Evolutionary conservation across 1,284 basidiomycete species (phyloP).

Genomic region (Cryptococcus wingfieldii): DNA sequence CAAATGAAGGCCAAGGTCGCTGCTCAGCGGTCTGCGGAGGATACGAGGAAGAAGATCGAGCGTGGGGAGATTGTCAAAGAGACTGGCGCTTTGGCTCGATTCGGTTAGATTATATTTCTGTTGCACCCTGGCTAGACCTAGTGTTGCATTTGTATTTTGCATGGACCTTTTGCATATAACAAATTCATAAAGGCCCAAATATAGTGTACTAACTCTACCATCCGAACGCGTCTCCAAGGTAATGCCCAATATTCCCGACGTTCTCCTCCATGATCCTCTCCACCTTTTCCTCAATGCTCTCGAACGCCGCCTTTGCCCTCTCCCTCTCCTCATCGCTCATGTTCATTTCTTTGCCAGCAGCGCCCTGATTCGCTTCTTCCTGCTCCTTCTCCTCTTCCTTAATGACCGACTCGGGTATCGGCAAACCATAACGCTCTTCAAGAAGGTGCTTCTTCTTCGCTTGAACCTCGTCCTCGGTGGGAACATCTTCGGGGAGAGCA

Average conservation of each 20-base stretch:
- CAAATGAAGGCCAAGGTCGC: constrained; percentile 34
- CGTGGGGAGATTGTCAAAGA: constrained; percentile 26
- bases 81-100: constrained; percentile 30
- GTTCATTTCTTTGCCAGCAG: constrained; percentile 3
- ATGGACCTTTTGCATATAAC: too few relatives aligned
- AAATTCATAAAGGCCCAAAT: too few relatives aligned
- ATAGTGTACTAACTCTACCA: constrained; percentile 22
- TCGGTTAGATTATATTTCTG: constrained; percentile 12
- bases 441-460: constrained; percentile 34
- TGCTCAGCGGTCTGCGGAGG: constrained; percentile 26
- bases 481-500: constrained; percentile 11
- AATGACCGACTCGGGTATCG: constrained; percentile 41
- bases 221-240: constrained; percentile 40
- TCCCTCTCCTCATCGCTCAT: constrained; percentile 30
- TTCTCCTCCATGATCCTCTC: constrained; percentile 35
- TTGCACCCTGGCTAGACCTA: too few relatives aligned
- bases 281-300: constrained; percentile 29
- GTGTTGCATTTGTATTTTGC: too few relatives aligned
- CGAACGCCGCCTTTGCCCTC: constrained; percentile 34
- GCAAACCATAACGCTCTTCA: constrained; percentile 45
- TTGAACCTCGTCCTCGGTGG: constrained; percentile 18
- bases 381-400: constrained; percentile 42
- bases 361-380: constrained; percentile 14
- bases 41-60: constrained; percentile 24
- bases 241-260: constrained; percentile 31